phyloP scores from a whole-genome alignment of 75 land plant genomes.

The Picea sitchensis region DNA sequence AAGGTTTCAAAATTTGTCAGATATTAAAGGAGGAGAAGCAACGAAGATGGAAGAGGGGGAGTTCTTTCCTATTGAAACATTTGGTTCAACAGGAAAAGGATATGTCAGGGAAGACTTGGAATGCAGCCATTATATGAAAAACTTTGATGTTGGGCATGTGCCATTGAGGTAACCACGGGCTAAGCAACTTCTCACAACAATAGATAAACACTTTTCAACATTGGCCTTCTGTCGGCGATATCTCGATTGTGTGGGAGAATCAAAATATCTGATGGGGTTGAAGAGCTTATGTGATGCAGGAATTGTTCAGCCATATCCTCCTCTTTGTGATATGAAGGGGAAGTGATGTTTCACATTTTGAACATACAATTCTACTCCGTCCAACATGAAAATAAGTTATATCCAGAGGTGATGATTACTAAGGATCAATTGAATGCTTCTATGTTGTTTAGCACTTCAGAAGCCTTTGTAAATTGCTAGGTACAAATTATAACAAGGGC shows the following conservation, averaged over 20 bases:
- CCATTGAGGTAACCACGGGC: slow-evolving; percentile 88
- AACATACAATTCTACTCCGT: slow-evolving; percentile 86
- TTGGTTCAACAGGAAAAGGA: slow-evolving; percentile 98
- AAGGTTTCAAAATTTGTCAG: too few species aligned
- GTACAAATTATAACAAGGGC: not conserved
- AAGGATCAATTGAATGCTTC: slow-evolving; percentile 2
- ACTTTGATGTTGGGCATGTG: slow-evolving; percentile 91
- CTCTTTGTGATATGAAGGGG: slow-evolving; percentile 90
- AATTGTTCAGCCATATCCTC: slow-evolving; percentile 93
- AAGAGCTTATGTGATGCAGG: slow-evolving; percentile 94
- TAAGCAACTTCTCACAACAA: slow-evolving; percentile 85
- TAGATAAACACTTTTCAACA: slow-evolving; percentile 93
- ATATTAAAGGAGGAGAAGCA: slow-evolving; percentile 96
- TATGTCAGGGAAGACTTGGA: slow-evolving; percentile 97
- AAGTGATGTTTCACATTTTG: slow-evolving; percentile 90
- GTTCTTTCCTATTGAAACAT: slow-evolving; percentile 95
- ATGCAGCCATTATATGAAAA: slow-evolving; percentile 99
- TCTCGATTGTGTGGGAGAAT: slow-evolving; percentile 89
- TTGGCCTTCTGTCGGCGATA: slow-evolving; percentile 94
- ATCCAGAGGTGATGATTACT: slow-evolving; percentile 81
- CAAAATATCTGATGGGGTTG: slow-evolving; percentile 95
- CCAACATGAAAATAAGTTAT: slow-evolving; percentile 95
- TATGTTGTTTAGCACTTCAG: not conserved
- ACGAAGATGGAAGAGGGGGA: slow-evolving; percentile 99
- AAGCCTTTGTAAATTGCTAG: not conserved